Evolutionary conservation across 257 asterid genomes (phyloP), one percentile per base, ranked within the genome.

Genomic region (Penstemon davidsonii): DNA sequence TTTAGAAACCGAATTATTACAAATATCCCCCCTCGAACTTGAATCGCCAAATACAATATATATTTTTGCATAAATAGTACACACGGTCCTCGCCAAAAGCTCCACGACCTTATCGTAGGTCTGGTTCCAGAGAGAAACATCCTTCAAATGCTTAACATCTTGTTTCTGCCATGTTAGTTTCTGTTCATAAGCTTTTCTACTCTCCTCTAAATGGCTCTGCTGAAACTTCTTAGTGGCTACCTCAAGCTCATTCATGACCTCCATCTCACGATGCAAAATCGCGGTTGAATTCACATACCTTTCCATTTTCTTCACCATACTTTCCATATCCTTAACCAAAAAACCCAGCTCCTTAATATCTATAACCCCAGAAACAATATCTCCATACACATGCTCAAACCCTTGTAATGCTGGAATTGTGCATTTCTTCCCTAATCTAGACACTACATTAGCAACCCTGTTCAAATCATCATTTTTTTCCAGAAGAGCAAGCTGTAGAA

Each of bases 391-490:
- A 73, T 94, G 99, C 80, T 91, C 92, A 73, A 94, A 94, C 25
- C 99, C 98, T 73, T 88, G 97, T 45, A 91, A 70, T 0, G 95
- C 96, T 36, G 96, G 87, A 41, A 89, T 62, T 0, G 89, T 82
- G 79, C 99, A 94, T 84, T 85, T 94, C 80, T 85, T 91, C 50
- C 99, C 99, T 59, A 94, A 78, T 64, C 99, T 87, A 62, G 99
- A 91, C 19, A 91, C 96, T 2, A 80, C 90, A 59, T 84, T 66
- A 69, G 97, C 96, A 70, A 91, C 85, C 68, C 87, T 69, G 62
- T 80, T 88, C 76, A 94, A 86, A 47, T 94, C 98, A 67, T 88
- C 96, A 7, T 86, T 74, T 76, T 94, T 94, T 76, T 94, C 99
- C 8, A 72, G 73, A 10, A 87, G 85, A 65, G 84, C 93, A 6